Percentiles rank a stretch among this genome's conserved stretches.
phyloP scores from a whole-genome alignment of 176 grass and related monocot species.

The Cenchrus americanus region DNA sequence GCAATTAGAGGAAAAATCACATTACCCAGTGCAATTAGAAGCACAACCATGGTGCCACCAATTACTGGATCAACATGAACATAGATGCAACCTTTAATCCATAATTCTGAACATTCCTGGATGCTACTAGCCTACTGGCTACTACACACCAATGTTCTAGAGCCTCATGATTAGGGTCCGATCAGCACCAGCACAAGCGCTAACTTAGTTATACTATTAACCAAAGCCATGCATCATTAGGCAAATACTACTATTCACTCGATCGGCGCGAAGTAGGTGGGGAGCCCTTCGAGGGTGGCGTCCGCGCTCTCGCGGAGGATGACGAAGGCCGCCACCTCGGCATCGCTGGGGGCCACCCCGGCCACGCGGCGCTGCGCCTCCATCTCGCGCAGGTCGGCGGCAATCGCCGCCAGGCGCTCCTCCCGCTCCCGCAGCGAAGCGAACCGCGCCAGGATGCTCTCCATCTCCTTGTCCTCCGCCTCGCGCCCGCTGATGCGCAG shows the following conservation, averaged over 20 bases:
- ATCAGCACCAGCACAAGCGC: neutral
- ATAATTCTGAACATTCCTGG: neutral
- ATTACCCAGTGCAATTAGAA: neutral
- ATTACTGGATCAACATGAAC: neutral
- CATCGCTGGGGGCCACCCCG: neutral
- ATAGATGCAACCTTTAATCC: neutral
- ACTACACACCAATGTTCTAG: neutral
- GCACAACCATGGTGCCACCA: neutral
- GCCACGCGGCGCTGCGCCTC: conserved; percentile 5
- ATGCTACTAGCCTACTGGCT: neutral
- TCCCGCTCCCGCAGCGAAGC: neutral
- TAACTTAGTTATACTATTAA: neutral
- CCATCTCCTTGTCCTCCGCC: neutral
- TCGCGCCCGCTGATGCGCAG: neutral
- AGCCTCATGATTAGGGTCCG: neutral
- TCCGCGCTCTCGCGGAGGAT: conserved; percentile 5
- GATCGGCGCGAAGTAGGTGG: neutral
- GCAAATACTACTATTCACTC: neutral
- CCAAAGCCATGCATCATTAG: neutral
- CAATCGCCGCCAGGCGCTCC: conserved; percentile 2
- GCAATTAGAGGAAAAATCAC: neutral
- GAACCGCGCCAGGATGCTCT: neutral
- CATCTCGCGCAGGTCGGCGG: conserved; percentile 2
- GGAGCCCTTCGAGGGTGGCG: conserved; percentile 5
- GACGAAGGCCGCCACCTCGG: neutral